Conservation (phyloP, 352 stramenopile genomes). For the Phytophthora sojae region DNA sequence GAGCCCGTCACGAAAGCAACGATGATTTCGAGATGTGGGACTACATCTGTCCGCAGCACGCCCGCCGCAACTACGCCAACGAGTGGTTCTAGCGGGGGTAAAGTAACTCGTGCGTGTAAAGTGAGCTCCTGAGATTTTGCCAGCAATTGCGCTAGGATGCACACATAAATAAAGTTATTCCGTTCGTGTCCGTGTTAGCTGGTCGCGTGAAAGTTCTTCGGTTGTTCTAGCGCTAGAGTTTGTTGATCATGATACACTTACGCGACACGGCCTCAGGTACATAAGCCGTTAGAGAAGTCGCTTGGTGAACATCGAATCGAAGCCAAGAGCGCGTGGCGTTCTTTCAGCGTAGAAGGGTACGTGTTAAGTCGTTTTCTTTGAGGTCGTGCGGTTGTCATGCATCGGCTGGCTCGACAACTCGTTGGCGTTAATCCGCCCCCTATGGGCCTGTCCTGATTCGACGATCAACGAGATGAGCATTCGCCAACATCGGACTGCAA, state of each 20-base stretch:
- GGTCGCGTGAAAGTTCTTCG: background rate
- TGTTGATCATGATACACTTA: background rate
- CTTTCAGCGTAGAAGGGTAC: background rate
- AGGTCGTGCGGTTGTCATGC: background rate
- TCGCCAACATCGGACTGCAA: background rate
- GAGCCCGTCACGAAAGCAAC: background rate
- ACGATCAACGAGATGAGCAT: background rate
- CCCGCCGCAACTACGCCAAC: slow-evolving; percentile 47
- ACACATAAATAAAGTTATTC: slow-evolving; percentile 31
- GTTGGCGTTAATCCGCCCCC: background rate
- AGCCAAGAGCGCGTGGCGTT: background rate
- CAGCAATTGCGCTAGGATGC: slow-evolving; percentile 11
- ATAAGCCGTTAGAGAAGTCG: background rate
- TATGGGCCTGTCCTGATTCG: background rate
- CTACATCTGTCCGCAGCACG: slow-evolving; percentile 59
- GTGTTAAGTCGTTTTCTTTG: background rate
- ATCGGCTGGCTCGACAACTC: background rate
- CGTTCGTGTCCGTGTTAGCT: slow-evolving; percentile 10
- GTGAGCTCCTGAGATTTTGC: slow-evolving; percentile 27
- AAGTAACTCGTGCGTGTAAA: slow-evolving; percentile 20
- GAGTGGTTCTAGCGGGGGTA: slow-evolving; percentile 50
- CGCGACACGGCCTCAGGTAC: background rate
- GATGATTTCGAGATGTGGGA: slow-evolving; percentile 68
- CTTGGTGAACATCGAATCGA: background rate
- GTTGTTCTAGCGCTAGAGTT: background rate